Percentiles rank a stretch among this genome's conserved stretches.
phyloP scores from a whole-genome alignment of 768 basidiomycete species.

The Tricholoma sp. region DNA sequence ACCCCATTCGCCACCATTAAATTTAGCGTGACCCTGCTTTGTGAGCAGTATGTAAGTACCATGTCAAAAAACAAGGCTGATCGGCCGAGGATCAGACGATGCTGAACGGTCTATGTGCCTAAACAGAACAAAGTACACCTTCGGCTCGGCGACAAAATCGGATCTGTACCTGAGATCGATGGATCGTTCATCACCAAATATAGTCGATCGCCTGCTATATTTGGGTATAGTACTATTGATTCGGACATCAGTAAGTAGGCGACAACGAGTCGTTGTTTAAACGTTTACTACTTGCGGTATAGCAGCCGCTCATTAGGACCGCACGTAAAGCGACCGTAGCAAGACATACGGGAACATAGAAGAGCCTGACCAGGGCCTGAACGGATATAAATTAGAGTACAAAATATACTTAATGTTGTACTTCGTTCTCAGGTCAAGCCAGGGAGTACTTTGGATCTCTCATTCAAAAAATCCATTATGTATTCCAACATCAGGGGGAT shows the following conservation, averaged over 20 bases:
- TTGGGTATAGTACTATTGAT: neutral
- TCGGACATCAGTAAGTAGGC: too few species aligned
- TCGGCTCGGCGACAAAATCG: constrained; percentile 7
- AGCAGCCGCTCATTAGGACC: too few species aligned
- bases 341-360: too few species aligned
- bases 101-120: constrained; percentile 7
- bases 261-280: too few species aligned
- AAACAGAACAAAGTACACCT: constrained; percentile 6
- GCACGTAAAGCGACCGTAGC: too few species aligned
- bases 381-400: too few species aligned
- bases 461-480: neutral
- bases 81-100: constrained; percentile 16
- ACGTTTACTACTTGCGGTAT: too few species aligned
- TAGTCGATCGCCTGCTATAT: constrained; percentile 6
- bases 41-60: too few species aligned
- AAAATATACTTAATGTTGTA: too few species aligned
- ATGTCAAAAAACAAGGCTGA: constrained; percentile 1
- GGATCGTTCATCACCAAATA: constrained; percentile 5
- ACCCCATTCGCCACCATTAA: neutral
- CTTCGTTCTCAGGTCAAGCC: neutral
- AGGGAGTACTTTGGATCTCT: too few species aligned
- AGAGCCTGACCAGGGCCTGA: too few species aligned
- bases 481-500: neutral
- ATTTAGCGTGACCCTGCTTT: neutral
- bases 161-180: constrained; percentile 14